Conservation (phyloP, 2,329 filamentous ascomycete genomes). For the Cordyceps pruinosa region DNA sequence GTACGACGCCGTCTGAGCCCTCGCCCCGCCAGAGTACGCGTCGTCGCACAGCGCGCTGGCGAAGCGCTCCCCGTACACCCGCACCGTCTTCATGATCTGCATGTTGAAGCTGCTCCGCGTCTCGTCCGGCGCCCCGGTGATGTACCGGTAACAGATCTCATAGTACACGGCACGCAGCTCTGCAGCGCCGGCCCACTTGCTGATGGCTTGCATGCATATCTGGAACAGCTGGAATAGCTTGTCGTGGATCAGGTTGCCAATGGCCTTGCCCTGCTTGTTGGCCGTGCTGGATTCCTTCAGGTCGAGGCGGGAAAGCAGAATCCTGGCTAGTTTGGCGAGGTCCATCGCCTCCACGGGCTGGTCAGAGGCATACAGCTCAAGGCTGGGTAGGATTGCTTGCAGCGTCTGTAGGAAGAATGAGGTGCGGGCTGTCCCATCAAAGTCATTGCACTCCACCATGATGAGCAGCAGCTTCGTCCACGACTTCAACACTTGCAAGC, state of each 20-base stretch:
- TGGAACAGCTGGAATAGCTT: constrained; percentile 90
- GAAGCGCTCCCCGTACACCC: constrained; percentile 63
- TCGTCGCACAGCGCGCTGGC: constrained; percentile 89
- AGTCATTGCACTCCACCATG: constrained; percentile 74
- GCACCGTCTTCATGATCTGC: constrained; percentile 66
- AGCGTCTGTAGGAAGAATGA: constrained; percentile 80
- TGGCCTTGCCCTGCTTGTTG: constrained; percentile 38
- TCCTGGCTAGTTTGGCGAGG: constrained; percentile 67
- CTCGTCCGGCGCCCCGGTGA: constrained; percentile 59
- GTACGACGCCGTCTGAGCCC: constrained; percentile 77
- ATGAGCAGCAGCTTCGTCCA: constrained; percentile 84
- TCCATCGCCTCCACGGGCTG: constrained; percentile 65
- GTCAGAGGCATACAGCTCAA: constrained; percentile 69
- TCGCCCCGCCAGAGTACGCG: constrained; percentile 74
- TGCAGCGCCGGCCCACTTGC: constrained; percentile 62
- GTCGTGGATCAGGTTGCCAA: constrained; percentile 73
- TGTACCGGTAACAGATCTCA: constrained; percentile 81
- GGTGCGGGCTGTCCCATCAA: constrained; percentile 63
- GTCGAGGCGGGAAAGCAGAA: constrained; percentile 66
- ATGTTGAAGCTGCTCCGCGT: constrained; percentile 40
- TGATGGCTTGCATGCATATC: constrained; percentile 71
- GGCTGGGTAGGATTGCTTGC: constrained; percentile 79
- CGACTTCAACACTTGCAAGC: constrained; percentile 64
- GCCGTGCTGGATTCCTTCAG: constrained; percentile 34
- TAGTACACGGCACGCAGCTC: constrained; percentile 80